Evolutionary conservation across 2,329 filamentous ascomycete species (phyloP).

Genomic region (Leptographium flavum): DNA sequence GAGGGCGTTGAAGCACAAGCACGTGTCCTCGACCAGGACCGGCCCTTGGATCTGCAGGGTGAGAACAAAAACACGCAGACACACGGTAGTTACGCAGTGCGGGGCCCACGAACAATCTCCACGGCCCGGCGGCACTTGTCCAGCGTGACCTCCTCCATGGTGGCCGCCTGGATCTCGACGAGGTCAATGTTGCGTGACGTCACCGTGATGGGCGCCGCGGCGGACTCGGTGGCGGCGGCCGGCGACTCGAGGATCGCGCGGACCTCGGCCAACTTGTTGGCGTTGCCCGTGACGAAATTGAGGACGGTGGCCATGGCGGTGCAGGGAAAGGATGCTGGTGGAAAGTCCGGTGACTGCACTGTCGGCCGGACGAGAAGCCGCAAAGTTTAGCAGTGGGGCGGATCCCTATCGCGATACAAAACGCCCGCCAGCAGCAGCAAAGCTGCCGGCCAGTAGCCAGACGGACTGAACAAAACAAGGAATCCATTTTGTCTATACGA

Average conservation of each 20-base stretch:
- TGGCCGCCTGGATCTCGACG: constrained; percentile 82
- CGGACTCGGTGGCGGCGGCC: neutral
- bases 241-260: constrained; percentile 66
- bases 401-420: too few relatives aligned
- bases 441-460: too few relatives aligned
- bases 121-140: constrained; percentile 82
- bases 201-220: constrained; percentile 42
- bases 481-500: too few relatives aligned
- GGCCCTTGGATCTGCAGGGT: constrained; percentile 57
- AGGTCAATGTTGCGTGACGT: constrained; percentile 65
- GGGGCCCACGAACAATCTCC: constrained; percentile 49
- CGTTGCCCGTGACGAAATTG: constrained; percentile 94
- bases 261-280: constrained; percentile 85
- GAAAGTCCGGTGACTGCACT: too few relatives aligned
- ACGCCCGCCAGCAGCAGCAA: too few relatives aligned
- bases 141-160: constrained; percentile 75
- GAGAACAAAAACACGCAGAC: neutral
- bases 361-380: too few relatives aligned
- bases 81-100: too few relatives aligned
- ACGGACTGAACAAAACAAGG: too few relatives aligned
- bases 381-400: too few relatives aligned
- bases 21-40: constrained; percentile 91
- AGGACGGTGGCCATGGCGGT: constrained; percentile 24
- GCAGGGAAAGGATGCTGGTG: neutral
- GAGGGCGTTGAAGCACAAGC: constrained; percentile 81